Base-by-base conservation (phyloP, 2,329 filamentous ascomycete species). In the Phialophora verrucosa region DNA sequence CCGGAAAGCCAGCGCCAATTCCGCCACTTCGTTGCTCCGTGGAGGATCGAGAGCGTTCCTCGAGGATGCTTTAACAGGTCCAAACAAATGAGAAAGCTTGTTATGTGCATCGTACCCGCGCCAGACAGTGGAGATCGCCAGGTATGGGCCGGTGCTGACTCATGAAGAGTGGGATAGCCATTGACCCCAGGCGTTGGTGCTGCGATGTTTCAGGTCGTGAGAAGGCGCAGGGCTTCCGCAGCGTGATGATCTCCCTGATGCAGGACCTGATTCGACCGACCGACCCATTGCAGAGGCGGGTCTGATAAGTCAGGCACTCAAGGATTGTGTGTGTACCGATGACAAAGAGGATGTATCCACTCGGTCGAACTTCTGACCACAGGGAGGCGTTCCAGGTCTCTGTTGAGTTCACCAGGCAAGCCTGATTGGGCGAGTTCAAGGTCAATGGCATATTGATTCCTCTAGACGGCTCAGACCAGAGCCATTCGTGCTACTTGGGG, bases 271-370 rank as follows among this genome's bases (percentile, higher is more conserved):
- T 23, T 12, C 49, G 23, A 25, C 20, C 20, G 25, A 17, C 3
- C 2, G 20, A 14, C 23, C 20, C 12, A 23, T 23, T 51, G 25
- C 49, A 23, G 27, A 27, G 23, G 49, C 17, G 17, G 47, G 20
- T 25, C 49, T 51, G 49, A 51, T 25, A 23, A 12, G 49, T 51
- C 49, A 51, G 49, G 12, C 49, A 29, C 49, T 51, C 25, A 23
- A 29, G 14, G 49, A 27, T 51, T 51, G 49, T 17, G 47, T 17
- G 47, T 51, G 25, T 51, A 51, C 20, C 49, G 49, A 51, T 51
- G 49, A 51, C 49, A 51, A 51, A 51, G 49, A 29, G 20, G 12
- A 51, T 12, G 10, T 14, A 51, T 17, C 49, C 20, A 51, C 23
- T 17, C 25, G 11, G 10, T 27, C 25, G 10, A 25, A 51, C 23